Conservation (phyloP, 805 yeast species). For the Candida boleticola region DNA sequence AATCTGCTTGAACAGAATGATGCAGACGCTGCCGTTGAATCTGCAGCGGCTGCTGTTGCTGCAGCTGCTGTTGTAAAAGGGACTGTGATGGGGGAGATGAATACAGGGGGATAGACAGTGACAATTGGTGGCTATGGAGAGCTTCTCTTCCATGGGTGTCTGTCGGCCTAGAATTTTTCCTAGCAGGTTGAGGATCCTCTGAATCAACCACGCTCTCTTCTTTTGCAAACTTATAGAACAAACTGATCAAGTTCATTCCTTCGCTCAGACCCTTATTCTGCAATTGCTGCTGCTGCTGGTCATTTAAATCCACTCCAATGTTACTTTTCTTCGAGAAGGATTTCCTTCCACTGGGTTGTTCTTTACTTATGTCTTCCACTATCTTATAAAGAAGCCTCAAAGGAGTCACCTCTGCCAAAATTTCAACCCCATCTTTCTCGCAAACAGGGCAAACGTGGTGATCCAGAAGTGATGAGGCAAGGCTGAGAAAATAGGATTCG, state of each 20-base stretch:
- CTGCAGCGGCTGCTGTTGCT: neutral
- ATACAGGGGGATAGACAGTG: too few relatives aligned
- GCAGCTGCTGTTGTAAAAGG: neutral
- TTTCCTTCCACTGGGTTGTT: neutral
- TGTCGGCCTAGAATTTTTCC: neutral
- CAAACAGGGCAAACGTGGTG: conserved; percentile 26
- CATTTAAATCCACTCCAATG: neutral
- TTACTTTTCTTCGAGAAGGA: conserved; percentile 1
- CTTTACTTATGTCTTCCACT: conserved; percentile 8
- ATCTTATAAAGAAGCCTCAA: conserved; percentile 31
- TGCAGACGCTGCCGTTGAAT: neutral
- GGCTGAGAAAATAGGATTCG: conserved; percentile 23
- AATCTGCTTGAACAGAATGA: neutral
- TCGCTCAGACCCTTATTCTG: conserved; percentile 10
- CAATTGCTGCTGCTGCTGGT: neutral
- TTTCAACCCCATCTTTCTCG: conserved; percentile 12
- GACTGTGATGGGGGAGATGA: neutral
- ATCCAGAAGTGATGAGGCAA: too few relatives aligned
- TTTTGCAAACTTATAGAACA: conserved; percentile 41
- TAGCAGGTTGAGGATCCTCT: neutral
- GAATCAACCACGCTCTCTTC: conserved; percentile 20
- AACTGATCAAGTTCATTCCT: conserved; percentile 30
- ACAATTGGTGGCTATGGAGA: neutral
- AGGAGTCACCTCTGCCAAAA: conserved; percentile 30
- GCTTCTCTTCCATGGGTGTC: neutral